Evolutionary conservation across 2,329 filamentous ascomycete species (phyloP).

Genomic region (Pseudomassariella vexata): DNA sequence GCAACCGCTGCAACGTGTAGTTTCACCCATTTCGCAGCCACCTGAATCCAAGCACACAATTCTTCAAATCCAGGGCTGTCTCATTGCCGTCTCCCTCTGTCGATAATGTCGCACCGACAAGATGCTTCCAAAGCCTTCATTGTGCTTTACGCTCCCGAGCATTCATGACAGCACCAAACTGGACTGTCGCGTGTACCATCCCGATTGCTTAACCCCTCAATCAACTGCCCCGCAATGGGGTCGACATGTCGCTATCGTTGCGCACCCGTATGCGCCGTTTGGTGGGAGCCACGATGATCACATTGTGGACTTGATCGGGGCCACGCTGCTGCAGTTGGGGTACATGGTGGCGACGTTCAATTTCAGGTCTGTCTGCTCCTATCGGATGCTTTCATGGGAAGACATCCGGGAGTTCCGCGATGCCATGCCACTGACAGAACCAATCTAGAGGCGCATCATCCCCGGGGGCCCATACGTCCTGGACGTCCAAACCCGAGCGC

Average conservation of each 20-base stretch:
- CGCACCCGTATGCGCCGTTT: constrained; percentile 85
- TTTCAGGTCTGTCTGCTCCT: constrained; percentile 58
- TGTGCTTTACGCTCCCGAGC: constrained; percentile 76
- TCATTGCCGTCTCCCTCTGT: no score
- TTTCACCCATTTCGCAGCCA: no score
- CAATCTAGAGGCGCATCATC: constrained; percentile 63
- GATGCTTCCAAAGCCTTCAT: constrained; percentile 51
- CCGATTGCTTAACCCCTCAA: constrained; percentile 35
- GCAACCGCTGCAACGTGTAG: no score
- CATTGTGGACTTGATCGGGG: constrained; percentile 62
- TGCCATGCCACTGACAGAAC: no score
- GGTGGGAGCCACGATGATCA: constrained; percentile 82
- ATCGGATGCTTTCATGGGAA: background rate
- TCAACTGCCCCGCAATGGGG: constrained; percentile 33
- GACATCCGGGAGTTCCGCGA: no score
- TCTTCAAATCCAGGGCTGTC: no score
- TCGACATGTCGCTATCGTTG: constrained; percentile 52
- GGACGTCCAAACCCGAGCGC: constrained; percentile 76
- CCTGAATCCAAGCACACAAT: no score
- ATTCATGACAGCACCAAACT: constrained; percentile 71
- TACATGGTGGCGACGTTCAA: constrained; percentile 86
- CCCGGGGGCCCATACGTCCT: constrained; percentile 76
- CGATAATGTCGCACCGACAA: constrained; percentile 1
- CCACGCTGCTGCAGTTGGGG: constrained; percentile 60
- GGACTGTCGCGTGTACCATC: constrained; percentile 79